Base-by-base conservation (phyloP, 179 eudicot species). In the Nepenthes alata region DNA sequence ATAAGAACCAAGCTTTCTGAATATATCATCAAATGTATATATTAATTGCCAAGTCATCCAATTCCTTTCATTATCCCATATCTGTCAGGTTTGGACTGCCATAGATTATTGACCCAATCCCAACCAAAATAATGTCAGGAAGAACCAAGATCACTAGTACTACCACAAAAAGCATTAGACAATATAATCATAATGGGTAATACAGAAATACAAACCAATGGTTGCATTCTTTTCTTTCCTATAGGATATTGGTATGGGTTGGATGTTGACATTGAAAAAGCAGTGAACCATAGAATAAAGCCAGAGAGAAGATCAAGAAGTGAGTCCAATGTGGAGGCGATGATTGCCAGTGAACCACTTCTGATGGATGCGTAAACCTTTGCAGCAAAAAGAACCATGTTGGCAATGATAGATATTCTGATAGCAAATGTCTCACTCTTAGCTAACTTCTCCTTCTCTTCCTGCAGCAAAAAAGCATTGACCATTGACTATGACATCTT, bases 261-360 rank as follows among this genome's bases (percentile, higher is more conserved):
- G 51, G 82, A 82, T 55, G 84, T 83, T 65, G 91, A 85, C 99
- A 94, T 94, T 62, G 99, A 87, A 68, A 87, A 82, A 38, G 96
- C 91, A 57, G 99, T 84, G 76, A 94, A 94, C 97, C 97, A 94
- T 53, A 94, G 72, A 71, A 94, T 94, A 72, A 88, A 88, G 4
- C 99, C 97, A n/a, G 97, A 91, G 37, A 94, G 74, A 41, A 94
- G 89, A 75, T 94, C 99, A 67, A 94, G 97, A 67, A 94, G 89
- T 35, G 97, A 90, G 75, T 94, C 99, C 69, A 94, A 71, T 5
- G 99, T 90, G 47, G 99, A 94, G 3, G 99, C 99, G 41, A 91
- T 83, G 66, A 94, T 87, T 49, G 99, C 99, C 77, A 94, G 77
- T 1, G 99, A 94, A 48, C 97, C 91, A 78, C 97, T 94, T 72